phyloP scores from a whole-genome alignment of 768 basidiomycete species.

The Suillus americanus region DNA sequence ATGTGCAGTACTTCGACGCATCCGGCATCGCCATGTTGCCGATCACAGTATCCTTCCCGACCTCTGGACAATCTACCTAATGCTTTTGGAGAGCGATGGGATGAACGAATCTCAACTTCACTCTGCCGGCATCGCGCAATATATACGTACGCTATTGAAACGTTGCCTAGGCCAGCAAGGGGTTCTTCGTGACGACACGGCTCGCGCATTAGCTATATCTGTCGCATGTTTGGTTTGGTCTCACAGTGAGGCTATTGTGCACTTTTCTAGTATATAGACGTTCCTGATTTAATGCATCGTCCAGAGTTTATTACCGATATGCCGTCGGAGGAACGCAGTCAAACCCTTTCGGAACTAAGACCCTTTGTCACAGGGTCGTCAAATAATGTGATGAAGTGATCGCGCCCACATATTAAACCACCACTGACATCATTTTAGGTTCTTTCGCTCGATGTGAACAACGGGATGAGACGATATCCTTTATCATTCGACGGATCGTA shows the following conservation, averaged over 20 bases:
- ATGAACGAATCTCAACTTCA: constrained; percentile 48
- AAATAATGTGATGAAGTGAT: constrained; percentile 29
- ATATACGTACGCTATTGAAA: constrained; percentile 24
- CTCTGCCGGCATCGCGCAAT: constrained; percentile 37
- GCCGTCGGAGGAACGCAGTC: constrained; percentile 37
- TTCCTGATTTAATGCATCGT: constrained; percentile 24
- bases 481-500: constrained; percentile 23
- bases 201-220: constrained; percentile 28
- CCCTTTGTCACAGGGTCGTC: constrained; percentile 34
- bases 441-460: constrained; percentile 27
- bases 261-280: constrained; percentile 22
- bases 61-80: constrained; percentile 57
- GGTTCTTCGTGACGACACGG: constrained; percentile 12
- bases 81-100: constrained; percentile 58
- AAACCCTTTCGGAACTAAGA: constrained; percentile 42
- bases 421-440: constrained; percentile 24
- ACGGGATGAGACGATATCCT: constrained; percentile 16
- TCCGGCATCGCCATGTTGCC: constrained; percentile 34
- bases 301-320: constrained; percentile 41
- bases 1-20: constrained; percentile 47
- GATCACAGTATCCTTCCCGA: constrained; percentile 37
- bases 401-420: not conserved
- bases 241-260: constrained; percentile 32
- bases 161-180: constrained; percentile 8
- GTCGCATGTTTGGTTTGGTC: constrained; percentile 37